These are phyloP conservation scores for Silene latifolia DNA, from an alignment of 148 eudicot genomes.

Conservation along the genomic window DNA sequence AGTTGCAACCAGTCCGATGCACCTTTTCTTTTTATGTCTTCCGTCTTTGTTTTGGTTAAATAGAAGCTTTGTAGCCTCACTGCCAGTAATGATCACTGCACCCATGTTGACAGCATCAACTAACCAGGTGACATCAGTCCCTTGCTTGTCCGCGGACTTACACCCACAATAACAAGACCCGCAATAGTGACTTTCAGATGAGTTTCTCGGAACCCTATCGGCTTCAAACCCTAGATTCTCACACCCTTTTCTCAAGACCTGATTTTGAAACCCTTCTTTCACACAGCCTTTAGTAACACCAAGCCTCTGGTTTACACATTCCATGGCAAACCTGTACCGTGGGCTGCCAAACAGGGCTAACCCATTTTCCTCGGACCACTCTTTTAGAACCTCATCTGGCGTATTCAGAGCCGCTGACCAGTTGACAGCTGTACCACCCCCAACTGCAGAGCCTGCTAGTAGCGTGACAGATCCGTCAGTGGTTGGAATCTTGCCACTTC, in stretches of 20 bases:
- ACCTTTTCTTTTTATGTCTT: slow-evolving; percentile 27
- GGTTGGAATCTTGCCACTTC: slow-evolving; percentile 46
- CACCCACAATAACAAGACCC: slow-evolving; percentile 70
- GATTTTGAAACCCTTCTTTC: slow-evolving; percentile 60
- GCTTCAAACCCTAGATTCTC: slow-evolving; percentile 51
- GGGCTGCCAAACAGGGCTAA: slow-evolving; percentile 44
- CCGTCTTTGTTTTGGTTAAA: slow-evolving; percentile 18
- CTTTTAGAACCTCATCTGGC: slow-evolving; percentile 43
- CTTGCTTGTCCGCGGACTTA: slow-evolving; percentile 43
- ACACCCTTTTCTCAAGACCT: slow-evolving; percentile 60
- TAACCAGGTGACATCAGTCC: slow-evolving; percentile 62
- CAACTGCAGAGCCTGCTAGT: slow-evolving; percentile 56
- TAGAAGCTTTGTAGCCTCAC: slow-evolving; percentile 41
- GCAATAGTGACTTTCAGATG: slow-evolving; percentile 53
- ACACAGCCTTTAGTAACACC: slow-evolving; percentile 53
- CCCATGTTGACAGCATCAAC: slow-evolving; percentile 49
- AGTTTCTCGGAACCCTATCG: slow-evolving; percentile 45
- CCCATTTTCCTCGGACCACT: slow-evolving; percentile 45
- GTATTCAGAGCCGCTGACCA: slow-evolving; percentile 68
- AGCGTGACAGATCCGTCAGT: slow-evolving; percentile 45
- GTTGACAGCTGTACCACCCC: slow-evolving; percentile 63
- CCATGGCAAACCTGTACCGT: slow-evolving; percentile 50
- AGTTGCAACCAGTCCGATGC: slow-evolving; percentile 45
- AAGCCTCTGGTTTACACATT: slow-evolving; percentile 40
- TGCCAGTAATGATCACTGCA: slow-evolving; percentile 51